phyloP scores from a whole-genome alignment of 1,139 yeast species.

The Kurtzmaniella quercitrusa region DNA sequence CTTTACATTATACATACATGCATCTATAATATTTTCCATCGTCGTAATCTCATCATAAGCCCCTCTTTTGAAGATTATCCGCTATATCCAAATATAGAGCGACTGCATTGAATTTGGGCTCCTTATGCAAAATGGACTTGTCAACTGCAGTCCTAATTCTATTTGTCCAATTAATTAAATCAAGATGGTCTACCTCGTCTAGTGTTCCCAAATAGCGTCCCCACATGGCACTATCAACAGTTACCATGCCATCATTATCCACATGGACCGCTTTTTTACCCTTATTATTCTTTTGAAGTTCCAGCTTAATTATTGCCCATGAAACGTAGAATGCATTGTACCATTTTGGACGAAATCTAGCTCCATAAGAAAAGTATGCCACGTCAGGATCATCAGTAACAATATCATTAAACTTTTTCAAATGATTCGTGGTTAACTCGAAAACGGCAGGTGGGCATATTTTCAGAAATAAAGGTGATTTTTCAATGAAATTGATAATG shows the following conservation, averaged over 20 bases:
- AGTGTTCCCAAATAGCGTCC: conserved; percentile 78
- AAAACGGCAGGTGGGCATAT: conserved; percentile 45
- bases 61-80: conserved; percentile 61
- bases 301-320: conserved; percentile 52
- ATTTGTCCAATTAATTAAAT: conserved; percentile 79
- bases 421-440: conserved; percentile 57
- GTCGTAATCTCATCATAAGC: conserved; percentile 37
- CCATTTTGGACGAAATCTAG: conserved; percentile 61
- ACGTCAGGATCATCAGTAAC: conserved; percentile 59
- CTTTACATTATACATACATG: background rate
- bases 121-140: conserved; percentile 28
- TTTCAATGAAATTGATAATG: conserved; percentile 31
- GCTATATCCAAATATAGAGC: conserved; percentile 75
- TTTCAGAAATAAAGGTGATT: conserved; percentile 12
- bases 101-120: conserved; percentile 60
- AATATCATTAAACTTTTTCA: conserved; percentile 50
- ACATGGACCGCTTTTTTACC: conserved; percentile 21
- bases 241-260: conserved; percentile 83
- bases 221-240: conserved; percentile 77
- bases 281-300: conserved; percentile 14
- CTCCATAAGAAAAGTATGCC: conserved; percentile 79
- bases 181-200: conserved; percentile 78
- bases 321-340: conserved; percentile 58
- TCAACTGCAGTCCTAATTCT: conserved; percentile 35
- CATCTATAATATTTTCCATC: background rate